phyloP scores from a whole-genome alignment of 1,139 yeast species.

The Blastobotrys elegans region DNA sequence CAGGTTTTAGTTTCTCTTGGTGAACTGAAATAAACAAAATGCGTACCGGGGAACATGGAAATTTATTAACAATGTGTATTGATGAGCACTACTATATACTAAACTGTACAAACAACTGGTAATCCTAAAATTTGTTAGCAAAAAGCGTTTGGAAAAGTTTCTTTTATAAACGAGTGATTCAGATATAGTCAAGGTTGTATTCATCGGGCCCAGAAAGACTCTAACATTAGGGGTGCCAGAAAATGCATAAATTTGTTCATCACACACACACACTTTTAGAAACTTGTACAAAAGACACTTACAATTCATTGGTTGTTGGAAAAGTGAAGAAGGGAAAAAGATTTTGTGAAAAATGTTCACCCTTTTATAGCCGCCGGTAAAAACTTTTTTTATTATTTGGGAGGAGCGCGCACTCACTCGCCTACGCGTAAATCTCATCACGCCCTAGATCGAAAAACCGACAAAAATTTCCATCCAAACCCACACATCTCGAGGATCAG shows the following conservation, averaged over 20 bases:
- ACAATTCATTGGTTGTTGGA: not conserved
- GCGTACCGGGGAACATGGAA: too few relatives aligned
- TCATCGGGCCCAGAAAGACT: constrained; percentile 27
- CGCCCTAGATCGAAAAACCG: not conserved
- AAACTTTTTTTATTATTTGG: not conserved
- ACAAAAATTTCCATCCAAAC: too few relatives aligned
- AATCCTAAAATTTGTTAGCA: not conserved
- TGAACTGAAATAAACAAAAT: too few relatives aligned
- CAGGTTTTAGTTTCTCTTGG: too few relatives aligned
- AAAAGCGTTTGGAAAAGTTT: not conserved
- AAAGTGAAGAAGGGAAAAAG: constrained; percentile 11
- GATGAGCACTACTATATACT: too few relatives aligned
- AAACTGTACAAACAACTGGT: too few relatives aligned
- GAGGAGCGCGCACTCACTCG: not conserved
- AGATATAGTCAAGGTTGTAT: constrained; percentile 26
- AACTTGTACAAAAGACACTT: not conserved
- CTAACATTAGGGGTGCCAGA: constrained; percentile 35
- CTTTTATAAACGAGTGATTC: constrained; percentile 15
- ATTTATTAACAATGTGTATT: too few relatives aligned
- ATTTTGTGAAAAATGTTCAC: not conserved
- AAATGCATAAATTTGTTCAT: constrained; percentile 15
- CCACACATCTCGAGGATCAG: too few relatives aligned
- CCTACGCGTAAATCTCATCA: not conserved
- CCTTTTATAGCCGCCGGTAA: too few relatives aligned
- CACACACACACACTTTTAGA: not conserved